These are phyloP conservation scores for Collybia sp. DNA, from an alignment of 768 basidiomycete species.

Conservation along the genomic window DNA sequence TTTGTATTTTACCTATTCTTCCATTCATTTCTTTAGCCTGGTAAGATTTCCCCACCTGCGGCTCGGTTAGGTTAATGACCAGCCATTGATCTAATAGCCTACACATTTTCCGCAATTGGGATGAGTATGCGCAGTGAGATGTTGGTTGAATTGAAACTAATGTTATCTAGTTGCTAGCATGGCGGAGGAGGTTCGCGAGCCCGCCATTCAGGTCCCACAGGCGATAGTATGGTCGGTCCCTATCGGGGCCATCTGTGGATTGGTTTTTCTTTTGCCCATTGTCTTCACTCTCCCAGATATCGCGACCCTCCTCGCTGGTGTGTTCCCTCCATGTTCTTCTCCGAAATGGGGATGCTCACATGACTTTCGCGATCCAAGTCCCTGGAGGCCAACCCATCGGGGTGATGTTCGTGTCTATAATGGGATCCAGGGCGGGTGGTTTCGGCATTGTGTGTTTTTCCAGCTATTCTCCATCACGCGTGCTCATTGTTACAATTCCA, in stretches of 20 bases:
- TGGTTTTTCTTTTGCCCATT: constrained; percentile 57
- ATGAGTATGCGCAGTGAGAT: constrained; percentile 39
- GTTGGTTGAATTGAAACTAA: background rate
- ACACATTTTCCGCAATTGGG: constrained; percentile 54
- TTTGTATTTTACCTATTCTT: constrained; percentile 1
- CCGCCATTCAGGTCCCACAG: constrained; percentile 46
- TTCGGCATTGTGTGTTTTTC: constrained; percentile 45
- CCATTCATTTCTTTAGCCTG: constrained; percentile 18
- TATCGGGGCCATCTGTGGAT: constrained; percentile 44
- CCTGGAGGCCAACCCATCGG: constrained; percentile 62
- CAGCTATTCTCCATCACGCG: background rate
- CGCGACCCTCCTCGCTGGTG: constrained; percentile 45
- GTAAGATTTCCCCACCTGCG: constrained; percentile 13
- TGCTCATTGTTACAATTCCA: too few relatives aligned
- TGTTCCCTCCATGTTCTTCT: constrained; percentile 3
- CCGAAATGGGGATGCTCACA: background rate
- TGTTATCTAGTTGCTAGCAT: constrained; percentile 47
- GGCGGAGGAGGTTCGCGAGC: constrained; percentile 65
- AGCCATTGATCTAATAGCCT: constrained; percentile 25
- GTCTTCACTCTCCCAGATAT: constrained; percentile 63
- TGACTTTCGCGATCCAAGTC: constrained; percentile 25
- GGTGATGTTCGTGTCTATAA: constrained; percentile 55
- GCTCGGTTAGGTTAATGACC: background rate
- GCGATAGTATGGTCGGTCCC: constrained; percentile 53
- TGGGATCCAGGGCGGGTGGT: constrained; percentile 57